Evolutionary conservation across 2,329 filamentous ascomycete species (phyloP).

Genomic region (Colletotrichum ledebouriae): DNA sequence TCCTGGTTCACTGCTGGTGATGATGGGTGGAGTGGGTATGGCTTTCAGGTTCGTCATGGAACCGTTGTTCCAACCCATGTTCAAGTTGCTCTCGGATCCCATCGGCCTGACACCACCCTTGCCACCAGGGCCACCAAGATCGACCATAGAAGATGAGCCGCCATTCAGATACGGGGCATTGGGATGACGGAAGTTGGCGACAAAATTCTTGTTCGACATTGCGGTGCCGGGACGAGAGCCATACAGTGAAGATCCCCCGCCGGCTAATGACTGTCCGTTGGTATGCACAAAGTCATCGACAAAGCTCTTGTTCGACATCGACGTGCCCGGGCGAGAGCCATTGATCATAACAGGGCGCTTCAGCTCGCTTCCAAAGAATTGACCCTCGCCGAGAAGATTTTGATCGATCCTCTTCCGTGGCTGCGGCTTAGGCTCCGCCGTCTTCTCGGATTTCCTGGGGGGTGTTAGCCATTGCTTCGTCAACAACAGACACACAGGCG

Average conservation of each 20-base stretch:
- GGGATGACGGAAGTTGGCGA: conserved; percentile 43
- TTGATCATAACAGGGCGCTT: conserved; percentile 51
- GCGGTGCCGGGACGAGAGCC: conserved; percentile 60
- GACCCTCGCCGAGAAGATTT: conserved; percentile 51
- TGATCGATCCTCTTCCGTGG: conserved; percentile 52
- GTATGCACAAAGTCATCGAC: conserved; percentile 42
- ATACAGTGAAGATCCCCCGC: conserved; percentile 58
- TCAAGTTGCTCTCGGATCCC: conserved; percentile 57
- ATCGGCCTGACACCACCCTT: conserved; percentile 50
- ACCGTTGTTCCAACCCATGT: conserved; percentile 52
- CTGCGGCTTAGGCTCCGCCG: conserved; percentile 43
- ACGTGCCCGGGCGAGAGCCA: conserved; percentile 44
- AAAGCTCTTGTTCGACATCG: conserved; percentile 40
- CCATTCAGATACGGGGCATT: conserved; percentile 53
- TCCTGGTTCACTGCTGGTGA: conserved; percentile 50
- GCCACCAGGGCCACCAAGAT: conserved; percentile 53
- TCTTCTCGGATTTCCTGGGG: conserved; percentile 44
- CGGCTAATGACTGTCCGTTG: conserved; percentile 52
- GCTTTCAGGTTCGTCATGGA: conserved; percentile 52
- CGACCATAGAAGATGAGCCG: conserved; percentile 60
- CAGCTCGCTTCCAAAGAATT: conserved; percentile 54
- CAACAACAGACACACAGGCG: neutral
- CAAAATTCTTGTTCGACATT: conserved; percentile 48
- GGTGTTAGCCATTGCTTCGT: conserved; percentile 6
- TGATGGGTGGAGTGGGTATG: conserved; percentile 48